Conservation (phyloP, 2,329 filamentous ascomycete species). For the Hirsutella rhossiliensis region DNA sequence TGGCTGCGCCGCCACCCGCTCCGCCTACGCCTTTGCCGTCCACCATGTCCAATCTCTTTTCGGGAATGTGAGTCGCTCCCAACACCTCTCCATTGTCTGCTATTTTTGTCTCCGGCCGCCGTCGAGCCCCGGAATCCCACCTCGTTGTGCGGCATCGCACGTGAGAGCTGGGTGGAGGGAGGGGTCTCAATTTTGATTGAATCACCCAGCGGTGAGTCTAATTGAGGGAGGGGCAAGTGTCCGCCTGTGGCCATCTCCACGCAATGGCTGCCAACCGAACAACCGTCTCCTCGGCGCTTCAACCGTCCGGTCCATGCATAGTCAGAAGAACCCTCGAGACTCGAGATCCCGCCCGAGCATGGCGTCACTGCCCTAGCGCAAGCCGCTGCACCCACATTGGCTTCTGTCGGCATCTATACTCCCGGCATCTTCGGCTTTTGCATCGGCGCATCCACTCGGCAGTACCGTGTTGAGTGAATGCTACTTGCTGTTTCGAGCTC, state of each 20-base stretch:
- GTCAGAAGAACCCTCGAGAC: too few relatives aligned
- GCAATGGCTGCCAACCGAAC: too few relatives aligned
- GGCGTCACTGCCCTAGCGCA: too few relatives aligned
- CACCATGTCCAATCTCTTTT: constrained; percentile 49
- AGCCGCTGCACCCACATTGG: background rate
- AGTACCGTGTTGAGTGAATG: too few relatives aligned
- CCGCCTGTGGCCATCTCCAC: background rate
- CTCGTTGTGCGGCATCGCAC: background rate
- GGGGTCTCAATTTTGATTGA: background rate
- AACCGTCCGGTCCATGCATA: too few relatives aligned
- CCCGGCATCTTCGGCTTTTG: background rate
- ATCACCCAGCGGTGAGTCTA: constrained; percentile 2
- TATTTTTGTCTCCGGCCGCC: background rate
- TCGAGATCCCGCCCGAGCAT: too few relatives aligned
- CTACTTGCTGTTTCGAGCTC: too few relatives aligned
- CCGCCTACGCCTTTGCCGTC: constrained; percentile 4
- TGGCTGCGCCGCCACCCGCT: constrained; percentile 2
- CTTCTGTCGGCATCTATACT: background rate
- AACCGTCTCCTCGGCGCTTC: too few relatives aligned
- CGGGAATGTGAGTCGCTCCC: constrained; percentile 42
- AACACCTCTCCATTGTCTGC: background rate
- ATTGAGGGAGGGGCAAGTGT: constrained; percentile 9
- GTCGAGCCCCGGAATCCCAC: background rate
- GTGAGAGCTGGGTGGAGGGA: background rate
- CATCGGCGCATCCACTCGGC: background rate